Evolutionary conservation across 805 yeast genomes (phyloP), one percentile per base, ranked within the genome.

Genomic region (Lipomyces orientalis): DNA sequence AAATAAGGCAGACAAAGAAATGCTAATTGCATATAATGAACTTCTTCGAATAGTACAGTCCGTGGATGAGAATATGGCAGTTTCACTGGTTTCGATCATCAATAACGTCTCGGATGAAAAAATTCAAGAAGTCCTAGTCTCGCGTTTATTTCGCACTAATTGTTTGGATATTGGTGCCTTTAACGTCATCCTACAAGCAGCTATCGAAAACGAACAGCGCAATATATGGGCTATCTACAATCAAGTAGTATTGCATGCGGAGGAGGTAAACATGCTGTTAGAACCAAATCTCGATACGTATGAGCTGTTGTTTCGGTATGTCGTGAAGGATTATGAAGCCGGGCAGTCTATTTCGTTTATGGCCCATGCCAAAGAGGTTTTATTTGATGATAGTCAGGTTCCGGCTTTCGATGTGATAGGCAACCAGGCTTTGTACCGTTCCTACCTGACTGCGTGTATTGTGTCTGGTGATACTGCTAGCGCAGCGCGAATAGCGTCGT

Each of bases 231-330:
- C 37, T 9, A 35, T 63, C 7, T 67, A 67, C 39, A 54, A 60
- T 46, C 52, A 43, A 12, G 54, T 60, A 7, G 14, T 65, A 14
- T 58, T 49, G 12, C 10, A 12, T 19, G 22, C 46, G 14, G 12
- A 25, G 10, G 25, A 12, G 0, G 14, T n/a, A 22, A 52, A 22
- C 14, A 10, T 14, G 5, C 7, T 8, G 9, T 58, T 67, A 4
- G 64, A 51, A 8, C 71, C 72, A 16, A 57, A 64, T 22, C 19
- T 69, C 25, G 71, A 69, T 52, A 69, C 72, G n/a, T 69, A 69
- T 22, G 72, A 67, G 58, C 59, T 69, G 14, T 52, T 69, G 22
- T 62, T 69, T 31, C 65, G 72, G 25, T 67, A 66, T 43, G 62
- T 69, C 6, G 71, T 64, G 25, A 61, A 62, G 29, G 66, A 57